Evolutionary conservation across 768 basidiomycete species (phyloP).

Genomic region (Suillus placidus): DNA sequence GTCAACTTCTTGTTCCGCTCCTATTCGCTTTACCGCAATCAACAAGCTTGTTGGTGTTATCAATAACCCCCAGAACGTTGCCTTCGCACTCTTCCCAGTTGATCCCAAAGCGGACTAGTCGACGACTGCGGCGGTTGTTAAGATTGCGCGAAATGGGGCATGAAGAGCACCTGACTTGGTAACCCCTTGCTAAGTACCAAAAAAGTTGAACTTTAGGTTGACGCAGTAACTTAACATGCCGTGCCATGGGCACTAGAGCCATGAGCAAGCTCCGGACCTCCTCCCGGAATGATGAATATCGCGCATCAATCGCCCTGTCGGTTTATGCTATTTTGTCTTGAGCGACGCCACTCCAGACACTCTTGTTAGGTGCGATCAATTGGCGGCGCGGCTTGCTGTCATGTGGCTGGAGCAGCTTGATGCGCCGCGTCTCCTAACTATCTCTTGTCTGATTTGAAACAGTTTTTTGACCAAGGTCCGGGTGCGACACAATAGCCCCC

Average conservation of each 20-base stretch:
- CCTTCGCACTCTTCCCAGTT: background rate
- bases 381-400: background rate
- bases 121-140: background rate
- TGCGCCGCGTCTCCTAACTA: background rate
- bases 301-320: background rate
- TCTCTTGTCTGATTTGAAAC: background rate
- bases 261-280: background rate
- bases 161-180: background rate
- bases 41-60: background rate
- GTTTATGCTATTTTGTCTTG: background rate
- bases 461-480: background rate
- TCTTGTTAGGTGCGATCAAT: background rate
- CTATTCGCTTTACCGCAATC: constrained; percentile 3
- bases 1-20: background rate
- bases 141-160: background rate
- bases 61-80: background rate
- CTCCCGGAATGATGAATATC: no score
- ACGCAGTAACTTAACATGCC: background rate
- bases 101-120: background rate
- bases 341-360: background rate
- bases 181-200: background rate
- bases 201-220: background rate
- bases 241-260: background rate
- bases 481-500: background rate
- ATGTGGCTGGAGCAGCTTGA: constrained; percentile 1